These are phyloP conservation scores for Simplicillium aogashimaense DNA, from an alignment of 2,329 filamentous ascomycete genomes.

Conservation along the genomic window DNA sequence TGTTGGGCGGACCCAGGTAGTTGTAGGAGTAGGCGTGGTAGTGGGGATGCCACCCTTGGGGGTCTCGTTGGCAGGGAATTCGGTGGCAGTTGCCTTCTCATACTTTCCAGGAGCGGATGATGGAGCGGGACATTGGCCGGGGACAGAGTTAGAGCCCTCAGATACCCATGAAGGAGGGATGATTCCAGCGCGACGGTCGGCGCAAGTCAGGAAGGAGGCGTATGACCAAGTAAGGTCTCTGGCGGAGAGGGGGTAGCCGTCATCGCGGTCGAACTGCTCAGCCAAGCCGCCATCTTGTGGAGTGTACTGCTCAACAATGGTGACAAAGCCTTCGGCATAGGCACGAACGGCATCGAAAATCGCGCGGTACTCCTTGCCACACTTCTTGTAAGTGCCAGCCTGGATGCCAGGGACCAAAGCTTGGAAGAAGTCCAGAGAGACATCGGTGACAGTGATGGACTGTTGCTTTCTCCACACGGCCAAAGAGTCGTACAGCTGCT, in stretches of 20 bases:
- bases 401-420: slow-evolving; percentile 49
- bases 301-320: slow-evolving; percentile 53
- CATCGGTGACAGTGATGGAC: slow-evolving; percentile 52
- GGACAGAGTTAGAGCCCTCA: slow-evolving; percentile 33
- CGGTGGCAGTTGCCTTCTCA: slow-evolving; percentile 32
- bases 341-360: slow-evolving; percentile 47
- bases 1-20: slow-evolving; percentile 10
- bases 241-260: slow-evolving; percentile 49
- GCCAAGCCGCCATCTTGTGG: slow-evolving; percentile 51
- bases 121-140: slow-evolving; percentile 31
- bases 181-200: slow-evolving; percentile 42
- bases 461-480: slow-evolving; percentile 58
- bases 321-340: slow-evolving; percentile 53
- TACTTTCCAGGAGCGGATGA: slow-evolving; percentile 41
- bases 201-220: slow-evolving; percentile 57
- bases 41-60: slow-evolving; percentile 21
- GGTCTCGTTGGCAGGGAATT: slow-evolving; percentile 40
- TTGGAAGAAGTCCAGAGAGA: slow-evolving; percentile 62
- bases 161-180: slow-evolving; percentile 49
- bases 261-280: slow-evolving; percentile 54
- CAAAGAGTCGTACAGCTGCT: slow-evolving; percentile 69
- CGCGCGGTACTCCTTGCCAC: slow-evolving; percentile 35
- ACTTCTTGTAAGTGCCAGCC: slow-evolving; percentile 50
- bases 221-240: slow-evolving; percentile 66
- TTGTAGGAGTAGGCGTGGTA: slow-evolving; percentile 8